Percentiles rank a stretch among this genome's conserved stretches.
Evolutionary conservation across 2,329 filamentous ascomycete genomes (phyloP).

Genomic region (Alternaria hordeiaustralica): DNA sequence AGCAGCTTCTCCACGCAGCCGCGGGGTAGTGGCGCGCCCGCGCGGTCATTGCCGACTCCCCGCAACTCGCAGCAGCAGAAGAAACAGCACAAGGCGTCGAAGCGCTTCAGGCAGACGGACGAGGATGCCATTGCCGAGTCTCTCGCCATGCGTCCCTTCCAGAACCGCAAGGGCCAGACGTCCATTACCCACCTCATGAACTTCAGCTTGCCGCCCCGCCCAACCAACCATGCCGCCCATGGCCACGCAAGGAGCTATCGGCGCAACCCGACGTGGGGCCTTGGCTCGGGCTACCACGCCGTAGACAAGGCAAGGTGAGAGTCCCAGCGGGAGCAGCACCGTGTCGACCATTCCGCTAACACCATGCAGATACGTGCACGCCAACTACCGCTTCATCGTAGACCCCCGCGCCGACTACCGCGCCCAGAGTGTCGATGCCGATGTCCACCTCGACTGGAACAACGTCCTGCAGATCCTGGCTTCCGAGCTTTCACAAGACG

Average conservation of each 20-base stretch:
- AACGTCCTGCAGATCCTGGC: constrained; percentile 90
- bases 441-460: constrained; percentile 89
- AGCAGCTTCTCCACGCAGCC: constrained; percentile 53
- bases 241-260: constrained; percentile 62
- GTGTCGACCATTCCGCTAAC: constrained; percentile 6
- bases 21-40: constrained; percentile 49
- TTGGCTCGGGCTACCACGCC: constrained; percentile 87
- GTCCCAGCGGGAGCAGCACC: neutral
- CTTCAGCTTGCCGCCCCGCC: constrained; percentile 80
- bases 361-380: constrained; percentile 75
- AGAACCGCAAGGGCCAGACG: constrained; percentile 85
- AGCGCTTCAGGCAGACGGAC: constrained; percentile 74
- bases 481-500: constrained; percentile 84
- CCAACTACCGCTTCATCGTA: constrained; percentile 97
- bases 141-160: constrained; percentile 68
- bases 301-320: constrained; percentile 84
- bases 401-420: constrained; percentile 80
- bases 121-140: constrained; percentile 88
- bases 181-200: constrained; percentile 97
- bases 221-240: constrained; percentile 63
- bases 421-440: constrained; percentile 81
- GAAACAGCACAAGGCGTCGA: constrained; percentile 84
- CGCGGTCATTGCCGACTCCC: constrained; percentile 57
- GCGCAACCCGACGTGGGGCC: constrained; percentile 79
- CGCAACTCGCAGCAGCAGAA: constrained; percentile 78